A percentile compares a stretch with the other conserved stretches of the same genome.
These are phyloP conservation scores for Populus alba DNA, from an alignment of 345 rosid species.

Conservation along the genomic window DNA sequence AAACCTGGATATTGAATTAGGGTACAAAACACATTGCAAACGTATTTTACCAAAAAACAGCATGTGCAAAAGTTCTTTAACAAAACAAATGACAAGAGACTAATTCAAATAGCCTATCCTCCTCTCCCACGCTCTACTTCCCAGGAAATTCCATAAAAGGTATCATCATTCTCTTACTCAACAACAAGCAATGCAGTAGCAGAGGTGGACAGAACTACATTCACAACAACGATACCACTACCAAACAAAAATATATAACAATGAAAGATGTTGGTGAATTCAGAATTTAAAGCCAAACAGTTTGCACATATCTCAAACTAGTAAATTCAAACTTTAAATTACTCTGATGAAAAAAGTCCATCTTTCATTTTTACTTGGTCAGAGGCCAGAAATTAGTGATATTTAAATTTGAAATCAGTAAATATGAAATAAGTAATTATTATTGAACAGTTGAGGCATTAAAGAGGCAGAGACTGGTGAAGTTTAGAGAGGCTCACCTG, in stretches of 20 bases:
- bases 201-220: too few species aligned
- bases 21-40: not conserved
- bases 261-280: not conserved
- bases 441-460: not conserved
- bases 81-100: not conserved
- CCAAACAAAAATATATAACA: not conserved
- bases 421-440: not conserved
- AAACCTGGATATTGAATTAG: not conserved
- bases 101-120: not conserved
- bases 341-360: not conserved
- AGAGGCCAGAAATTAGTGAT: not conserved
- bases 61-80: too few species aligned
- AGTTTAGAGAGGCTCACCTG: constrained; percentile 39
- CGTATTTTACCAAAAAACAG: not conserved
- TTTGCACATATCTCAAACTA: not conserved
- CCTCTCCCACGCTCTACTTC: too few species aligned
- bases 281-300: not conserved
- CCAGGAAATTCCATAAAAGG: not conserved
- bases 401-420: not conserved
- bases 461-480: not conserved
- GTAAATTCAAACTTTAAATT: not conserved
- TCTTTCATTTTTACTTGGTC: not conserved
- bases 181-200: not conserved
- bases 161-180: not conserved
- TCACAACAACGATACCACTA: not conserved